phyloP scores from a whole-genome alignment of 2,329 filamentous ascomycete genomes.

The Penicillium sp. region DNA sequence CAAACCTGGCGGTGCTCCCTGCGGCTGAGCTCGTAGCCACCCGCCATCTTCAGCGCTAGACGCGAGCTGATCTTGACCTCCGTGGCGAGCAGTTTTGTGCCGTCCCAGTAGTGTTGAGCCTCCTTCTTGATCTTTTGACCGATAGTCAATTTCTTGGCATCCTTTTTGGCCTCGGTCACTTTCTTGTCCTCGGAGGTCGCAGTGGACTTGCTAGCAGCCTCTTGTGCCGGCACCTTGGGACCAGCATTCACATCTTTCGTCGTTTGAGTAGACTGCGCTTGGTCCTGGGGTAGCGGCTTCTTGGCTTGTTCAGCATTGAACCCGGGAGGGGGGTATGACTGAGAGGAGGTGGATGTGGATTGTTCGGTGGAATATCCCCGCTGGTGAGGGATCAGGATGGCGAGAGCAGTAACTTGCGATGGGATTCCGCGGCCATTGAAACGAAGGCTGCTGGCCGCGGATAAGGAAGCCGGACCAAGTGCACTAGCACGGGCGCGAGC shows the following conservation, averaged over 20 bases:
- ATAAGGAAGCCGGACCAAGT: slow-evolving; percentile 32
- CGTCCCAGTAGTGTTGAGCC: slow-evolving; percentile 94
- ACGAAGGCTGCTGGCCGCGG: slow-evolving; percentile 38
- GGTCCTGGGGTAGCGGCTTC: slow-evolving; percentile 72
- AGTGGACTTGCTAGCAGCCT: slow-evolving; percentile 64
- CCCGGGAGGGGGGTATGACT: slow-evolving; percentile 77
- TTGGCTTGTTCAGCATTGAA: slow-evolving; percentile 91
- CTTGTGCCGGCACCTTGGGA: slow-evolving; percentile 59
- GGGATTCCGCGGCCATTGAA: slow-evolving; percentile 47
- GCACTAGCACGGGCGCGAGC: slow-evolving; percentile 38
- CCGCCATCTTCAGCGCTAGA: slow-evolving; percentile 94
- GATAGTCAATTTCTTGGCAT: slow-evolving; percentile 83
- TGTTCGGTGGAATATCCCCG: slow-evolving; percentile 62
- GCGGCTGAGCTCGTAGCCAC: slow-evolving; percentile 92
- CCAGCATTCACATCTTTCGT: slow-evolving; percentile 34
- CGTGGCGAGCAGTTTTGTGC: slow-evolving; percentile 88
- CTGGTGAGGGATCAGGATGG: slow-evolving; percentile 59
- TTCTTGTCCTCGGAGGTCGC: slow-evolving; percentile 57
- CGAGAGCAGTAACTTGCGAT: slow-evolving; percentile 59
- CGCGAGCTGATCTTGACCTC: slow-evolving; percentile 93
- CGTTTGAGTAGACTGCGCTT: slow-evolving; percentile 29
- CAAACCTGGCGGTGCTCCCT: slow-evolving; percentile 83
- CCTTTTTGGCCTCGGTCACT: slow-evolving; percentile 67
- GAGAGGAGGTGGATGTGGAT: slow-evolving; percentile 52
- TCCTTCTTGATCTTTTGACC: slow-evolving; percentile 96